Base-by-base conservation (phyloP, 129 eudicot genomes). In the Apium graveolens region DNA sequence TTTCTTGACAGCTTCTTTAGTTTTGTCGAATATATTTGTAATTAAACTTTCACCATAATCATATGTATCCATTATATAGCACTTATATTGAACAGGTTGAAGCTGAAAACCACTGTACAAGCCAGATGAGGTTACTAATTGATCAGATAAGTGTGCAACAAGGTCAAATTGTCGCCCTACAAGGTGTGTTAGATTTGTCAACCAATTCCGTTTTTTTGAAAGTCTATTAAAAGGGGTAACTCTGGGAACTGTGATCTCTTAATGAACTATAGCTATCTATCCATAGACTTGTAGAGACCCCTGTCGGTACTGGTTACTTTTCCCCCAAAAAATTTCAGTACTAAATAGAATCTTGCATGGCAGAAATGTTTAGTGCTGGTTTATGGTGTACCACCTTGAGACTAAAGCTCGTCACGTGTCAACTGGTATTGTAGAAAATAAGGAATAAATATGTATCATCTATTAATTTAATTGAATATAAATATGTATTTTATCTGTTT, bases 71-170 rank as follows among this genome's bases (percentile, higher is more conserved):
- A 26, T 27, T 43, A 31, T 21, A 3, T n/a, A 42, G 60, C 32
- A 63, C 75, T 69, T 20, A 37, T 37, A 42, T 76, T 41, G 41
- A 76, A 80, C 90, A 91, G 98, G 89, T 94, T 81, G 97, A 94
- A 69, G 94, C 91, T 74, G 98, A 94, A 86, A 88, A 83, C 83
- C 91, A 86, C 73, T 94, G 98, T 78, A 87, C 92, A 26, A 88
- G 96, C 38, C 97, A 94, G 78, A 88, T 86, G 82, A 78, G 85
- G 75, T 84, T 88, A 77, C 86, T 91, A 42, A 94, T 91, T 80
- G 86, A 88, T 86, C 96, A 94, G 85, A 89, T 93, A 77, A 93
- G 98, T 81, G 82, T 71, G 84, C 97, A 94, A 70, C 86, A 87
- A 83, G 96, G 89, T 53, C 86, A 74, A 42, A 81, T 94, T 81